A percentile compares a stretch with the other conserved stretches of the same genome.
Conservation (phyloP, 1,139 yeast genomes). For the Candida neerlandica region DNA sequence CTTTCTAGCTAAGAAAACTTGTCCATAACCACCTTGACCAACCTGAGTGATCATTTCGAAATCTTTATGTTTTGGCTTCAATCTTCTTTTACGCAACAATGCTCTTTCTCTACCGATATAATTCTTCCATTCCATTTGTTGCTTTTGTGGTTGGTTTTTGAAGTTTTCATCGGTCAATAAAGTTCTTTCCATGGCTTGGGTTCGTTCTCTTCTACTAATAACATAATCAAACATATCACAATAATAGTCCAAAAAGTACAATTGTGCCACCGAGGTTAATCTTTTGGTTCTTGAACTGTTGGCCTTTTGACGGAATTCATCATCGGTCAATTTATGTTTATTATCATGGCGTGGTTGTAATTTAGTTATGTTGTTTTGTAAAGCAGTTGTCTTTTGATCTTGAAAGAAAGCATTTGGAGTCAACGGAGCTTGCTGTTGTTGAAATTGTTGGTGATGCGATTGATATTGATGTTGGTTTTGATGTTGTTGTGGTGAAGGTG, state of each 20-base stretch:
- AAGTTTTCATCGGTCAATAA: constrained; percentile 49
- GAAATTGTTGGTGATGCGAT: not conserved
- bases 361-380: constrained; percentile 34
- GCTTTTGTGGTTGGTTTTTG: constrained; percentile 42
- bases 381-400: constrained; percentile 8
- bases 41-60: constrained; percentile 97
- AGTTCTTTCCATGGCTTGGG: constrained; percentile 63
- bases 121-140: constrained; percentile 74
- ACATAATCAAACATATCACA: constrained; percentile 96
- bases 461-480: constrained; percentile 9
- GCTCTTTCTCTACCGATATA: constrained; percentile 87
- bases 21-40: constrained; percentile 99
- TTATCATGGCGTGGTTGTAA: constrained; percentile 29
- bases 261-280: constrained; percentile 79
- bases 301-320: constrained; percentile 60
- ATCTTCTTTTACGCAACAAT: constrained; percentile 79
- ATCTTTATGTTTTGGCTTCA: constrained; percentile 92
- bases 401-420: not conserved
- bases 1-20: constrained; percentile 91
- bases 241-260: constrained; percentile 89
- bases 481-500: constrained; percentile 10
- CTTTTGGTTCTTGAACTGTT: constrained; percentile 80
- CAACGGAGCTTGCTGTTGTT: constrained; percentile 4
- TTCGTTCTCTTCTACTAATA: constrained; percentile 80
- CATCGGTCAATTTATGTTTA: constrained; percentile 26